These are phyloP conservation scores for Allantophomopsis cytisporea DNA, from an alignment of 2,329 filamentous ascomycete species.

Conservation along the genomic window DNA sequence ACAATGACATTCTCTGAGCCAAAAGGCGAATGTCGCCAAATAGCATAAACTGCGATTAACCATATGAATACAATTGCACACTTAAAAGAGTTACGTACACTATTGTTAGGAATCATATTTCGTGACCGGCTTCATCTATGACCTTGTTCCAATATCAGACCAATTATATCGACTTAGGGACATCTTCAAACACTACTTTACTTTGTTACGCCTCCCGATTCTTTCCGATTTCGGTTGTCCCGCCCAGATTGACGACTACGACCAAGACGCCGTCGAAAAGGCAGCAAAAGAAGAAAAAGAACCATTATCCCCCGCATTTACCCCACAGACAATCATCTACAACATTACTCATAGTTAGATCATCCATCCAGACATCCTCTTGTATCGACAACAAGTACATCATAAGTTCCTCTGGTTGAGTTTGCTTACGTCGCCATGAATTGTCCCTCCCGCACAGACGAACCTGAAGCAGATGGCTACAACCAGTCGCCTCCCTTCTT, in stretches of 20 bases:
- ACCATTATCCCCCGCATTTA: neutral
- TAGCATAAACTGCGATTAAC: too few relatives aligned
- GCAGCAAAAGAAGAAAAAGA: neutral
- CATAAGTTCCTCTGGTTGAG: too few relatives aligned
- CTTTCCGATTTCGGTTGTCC: neutral
- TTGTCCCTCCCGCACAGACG: constrained; percentile 44
- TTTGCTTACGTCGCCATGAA: constrained; percentile 31
- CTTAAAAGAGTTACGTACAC: too few relatives aligned
- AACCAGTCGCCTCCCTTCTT: constrained; percentile 44
- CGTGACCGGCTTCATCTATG: too few relatives aligned
- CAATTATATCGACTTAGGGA: too few relatives aligned
- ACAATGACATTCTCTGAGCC: too few relatives aligned
- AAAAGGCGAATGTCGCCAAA: too few relatives aligned
- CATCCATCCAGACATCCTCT: neutral
- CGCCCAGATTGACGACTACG: neutral
- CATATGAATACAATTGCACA: too few relatives aligned
- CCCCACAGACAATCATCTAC: neutral
- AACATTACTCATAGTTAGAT: neutral
- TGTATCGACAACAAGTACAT: neutral
- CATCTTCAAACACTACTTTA: too few relatives aligned
- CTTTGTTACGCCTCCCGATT: neutral
- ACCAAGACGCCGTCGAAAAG: neutral
- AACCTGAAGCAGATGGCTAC: constrained; percentile 32
- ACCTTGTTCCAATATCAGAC: too few relatives aligned
- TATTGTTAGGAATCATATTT: too few relatives aligned